Percentiles rank a stretch among this genome's conserved stretches.
phyloP scores from a whole-genome alignment of 1,284 basidiomycete species.

The Heterobasidion occidentale region DNA sequence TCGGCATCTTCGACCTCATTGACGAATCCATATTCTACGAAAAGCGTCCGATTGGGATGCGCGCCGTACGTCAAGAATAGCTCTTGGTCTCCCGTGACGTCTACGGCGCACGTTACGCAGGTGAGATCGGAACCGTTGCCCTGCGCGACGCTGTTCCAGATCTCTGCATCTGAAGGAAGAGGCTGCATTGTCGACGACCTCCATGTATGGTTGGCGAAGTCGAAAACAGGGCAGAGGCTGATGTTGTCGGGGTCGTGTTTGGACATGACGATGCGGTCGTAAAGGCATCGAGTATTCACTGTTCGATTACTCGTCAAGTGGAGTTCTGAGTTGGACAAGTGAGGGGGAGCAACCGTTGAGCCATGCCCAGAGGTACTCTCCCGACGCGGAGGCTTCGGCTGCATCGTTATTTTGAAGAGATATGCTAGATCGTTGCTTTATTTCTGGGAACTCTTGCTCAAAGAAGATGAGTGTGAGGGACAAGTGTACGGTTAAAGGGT shows the following conservation, averaged over 20 bases:
- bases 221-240: slow-evolving; percentile 78
- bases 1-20: slow-evolving; percentile 24
- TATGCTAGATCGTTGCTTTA: background rate
- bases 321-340: slow-evolving; percentile 4
- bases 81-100: slow-evolving; percentile 47
- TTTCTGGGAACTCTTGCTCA: slow-evolving; percentile 6
- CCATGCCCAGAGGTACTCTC: slow-evolving; percentile 78
- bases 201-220: slow-evolving; percentile 72
- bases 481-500: background rate
- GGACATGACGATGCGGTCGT: slow-evolving; percentile 57
- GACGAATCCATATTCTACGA: slow-evolving; percentile 83
- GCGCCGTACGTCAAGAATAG: slow-evolving; percentile 69
- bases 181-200: slow-evolving; percentile 19
- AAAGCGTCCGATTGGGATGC: slow-evolving; percentile 67
- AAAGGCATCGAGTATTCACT: slow-evolving; percentile 88
- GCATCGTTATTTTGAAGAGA: background rate
- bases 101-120: slow-evolving; percentile 42
- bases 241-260: slow-evolving; percentile 57
- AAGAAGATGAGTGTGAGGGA: background rate
- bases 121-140: slow-evolving; percentile 36
- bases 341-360: slow-evolving; percentile 51
- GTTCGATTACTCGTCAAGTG: slow-evolving; percentile 7
- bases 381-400: background rate
- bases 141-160: background rate
- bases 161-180: background rate